These are phyloP conservation scores for Penicillium sp. DNA, from an alignment of 2,329 filamentous ascomycete species.

Conservation along the genomic window DNA sequence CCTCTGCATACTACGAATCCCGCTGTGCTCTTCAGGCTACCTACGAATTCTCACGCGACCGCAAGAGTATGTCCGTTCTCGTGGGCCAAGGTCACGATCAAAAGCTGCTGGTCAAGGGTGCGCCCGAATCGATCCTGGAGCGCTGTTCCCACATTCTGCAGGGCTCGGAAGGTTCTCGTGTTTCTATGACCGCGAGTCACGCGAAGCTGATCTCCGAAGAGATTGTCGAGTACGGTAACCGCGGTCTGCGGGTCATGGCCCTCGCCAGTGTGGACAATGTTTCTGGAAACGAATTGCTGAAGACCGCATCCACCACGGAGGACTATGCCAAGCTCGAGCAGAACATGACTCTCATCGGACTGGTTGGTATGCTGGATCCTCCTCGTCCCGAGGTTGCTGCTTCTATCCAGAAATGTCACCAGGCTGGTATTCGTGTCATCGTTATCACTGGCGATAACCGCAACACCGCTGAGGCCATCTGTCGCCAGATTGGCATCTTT, in stretches of 20 bases:
- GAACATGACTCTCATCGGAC: conserved; percentile 86
- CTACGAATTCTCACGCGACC: conserved; percentile 93
- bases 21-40: conserved; percentile 70
- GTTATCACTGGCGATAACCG: conserved; percentile 98
- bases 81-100: conserved; percentile 64
- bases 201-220: conserved; percentile 67
- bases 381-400: conserved; percentile 83
- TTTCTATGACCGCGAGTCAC: conserved; percentile 64
- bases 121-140: conserved; percentile 88
- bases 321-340: conserved; percentile 87
- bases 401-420: conserved; percentile 82
- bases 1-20: conserved; percentile 79
- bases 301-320: conserved; percentile 70
- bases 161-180: conserved; percentile 71
- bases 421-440: conserved; percentile 91
- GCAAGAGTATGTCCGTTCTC: conserved; percentile 98
- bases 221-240: conserved; percentile 83
- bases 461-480: conserved; percentile 96
- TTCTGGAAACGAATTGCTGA: conserved; percentile 61
- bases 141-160: conserved; percentile 78
- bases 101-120: conserved; percentile 90
- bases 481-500: conserved; percentile 94
- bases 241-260: conserved; percentile 88
- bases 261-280: conserved; percentile 78
- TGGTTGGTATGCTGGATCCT: conserved; percentile 95